Conservation (phyloP, 2,329 filamentous ascomycete species). For the Alternaria viburni region DNA sequence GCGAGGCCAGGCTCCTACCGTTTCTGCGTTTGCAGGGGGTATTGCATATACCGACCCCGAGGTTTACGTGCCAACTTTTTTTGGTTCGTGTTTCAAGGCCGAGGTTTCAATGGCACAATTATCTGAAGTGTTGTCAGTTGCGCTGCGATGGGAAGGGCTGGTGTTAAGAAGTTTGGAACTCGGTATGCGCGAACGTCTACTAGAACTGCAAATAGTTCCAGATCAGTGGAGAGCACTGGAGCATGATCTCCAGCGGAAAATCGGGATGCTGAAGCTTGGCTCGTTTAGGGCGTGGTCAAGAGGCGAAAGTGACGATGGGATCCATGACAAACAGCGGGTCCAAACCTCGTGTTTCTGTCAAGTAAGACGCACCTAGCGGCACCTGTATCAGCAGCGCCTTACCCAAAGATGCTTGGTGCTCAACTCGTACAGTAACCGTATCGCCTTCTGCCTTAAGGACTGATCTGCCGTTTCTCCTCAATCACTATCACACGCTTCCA, state of each 20-base stretch:
- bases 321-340: slow-evolving; percentile 8
- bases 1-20: not conserved
- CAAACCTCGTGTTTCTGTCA: slow-evolving; percentile 18
- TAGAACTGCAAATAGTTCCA: not conserved
- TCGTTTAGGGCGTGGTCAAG: slow-evolving; percentile 2
- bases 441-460: slow-evolving; percentile 22
- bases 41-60: slow-evolving; percentile 9
- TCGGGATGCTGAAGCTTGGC: slow-evolving; percentile 6
- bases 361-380: slow-evolving; percentile 15
- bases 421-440: not conserved
- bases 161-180: not conserved
- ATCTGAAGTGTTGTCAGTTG: not conserved
- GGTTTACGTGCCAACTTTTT: slow-evolving; percentile 16
- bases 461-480: slow-evolving; percentile 7
- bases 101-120: not conserved
- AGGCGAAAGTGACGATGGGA: slow-evolving; percentile 7
- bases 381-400: slow-evolving; percentile 16
- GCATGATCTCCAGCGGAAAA: slow-evolving; percentile 10
- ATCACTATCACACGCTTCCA: not conserved
- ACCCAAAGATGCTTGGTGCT: not conserved
- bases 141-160: not conserved
- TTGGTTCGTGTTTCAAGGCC: not conserved
- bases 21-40: not conserved
- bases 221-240: not conserved
- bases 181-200: not conserved